Conservation (phyloP, 306 rosid species). For the Begonia peltatifolia region DNA sequence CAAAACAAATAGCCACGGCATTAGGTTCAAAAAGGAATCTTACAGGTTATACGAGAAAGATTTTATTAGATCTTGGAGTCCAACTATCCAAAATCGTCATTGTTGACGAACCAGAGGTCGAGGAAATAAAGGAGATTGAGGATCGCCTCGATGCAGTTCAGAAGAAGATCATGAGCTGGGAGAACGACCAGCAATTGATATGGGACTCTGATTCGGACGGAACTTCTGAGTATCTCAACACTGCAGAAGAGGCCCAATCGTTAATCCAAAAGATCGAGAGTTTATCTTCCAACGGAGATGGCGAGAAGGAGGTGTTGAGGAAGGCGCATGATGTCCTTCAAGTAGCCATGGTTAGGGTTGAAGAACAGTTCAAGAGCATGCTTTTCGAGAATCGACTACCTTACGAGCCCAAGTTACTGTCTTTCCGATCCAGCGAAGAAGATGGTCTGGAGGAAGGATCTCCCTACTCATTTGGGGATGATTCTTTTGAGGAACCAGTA, state of each 20-base stretch:
- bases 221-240: conserved; percentile 41
- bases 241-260: conserved; percentile 37
- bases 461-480: conserved; percentile 53
- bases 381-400: conserved; percentile 59
- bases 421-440: conserved; percentile 62
- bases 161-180: conserved; percentile 63
- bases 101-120: conserved; percentile 20
- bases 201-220: conserved; percentile 37
- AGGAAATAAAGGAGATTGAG: conserved; percentile 22
- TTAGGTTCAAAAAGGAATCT: conserved; percentile 55
- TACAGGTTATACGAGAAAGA: conserved; percentile 41
- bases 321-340: conserved; percentile 70
- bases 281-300: conserved; percentile 29
- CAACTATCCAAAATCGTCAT: conserved; percentile 37
- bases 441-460: conserved; percentile 51
- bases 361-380: conserved; percentile 64
- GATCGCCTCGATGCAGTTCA: conserved; percentile 28
- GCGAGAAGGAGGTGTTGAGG: conserved; percentile 25
- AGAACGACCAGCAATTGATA: conserved; percentile 59
- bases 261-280: conserved; percentile 46
- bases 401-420: conserved; percentile 47
- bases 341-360: conserved; percentile 71
- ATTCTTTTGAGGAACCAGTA: conserved; percentile 47
- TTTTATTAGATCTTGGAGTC: conserved; percentile 60
- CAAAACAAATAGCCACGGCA: conserved; percentile 46